phyloP scores from a whole-genome alignment of 306 rosid species.

The Arachis stenosperma region DNA sequence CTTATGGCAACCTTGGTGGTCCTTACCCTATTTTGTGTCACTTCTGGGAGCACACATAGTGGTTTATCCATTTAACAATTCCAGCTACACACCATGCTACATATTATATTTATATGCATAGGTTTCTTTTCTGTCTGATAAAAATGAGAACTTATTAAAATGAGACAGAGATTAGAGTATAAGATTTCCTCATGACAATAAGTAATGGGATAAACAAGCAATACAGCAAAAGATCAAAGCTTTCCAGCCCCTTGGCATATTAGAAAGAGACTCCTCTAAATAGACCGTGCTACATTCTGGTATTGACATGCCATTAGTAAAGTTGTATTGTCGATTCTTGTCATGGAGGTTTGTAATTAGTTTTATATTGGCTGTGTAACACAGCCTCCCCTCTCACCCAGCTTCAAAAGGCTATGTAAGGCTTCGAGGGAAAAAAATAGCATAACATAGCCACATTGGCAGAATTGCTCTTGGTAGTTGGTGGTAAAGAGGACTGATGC shows the following conservation, averaged over 20 bases:
- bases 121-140: too few species aligned
- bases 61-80: neutral
- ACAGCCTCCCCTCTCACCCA: neutral
- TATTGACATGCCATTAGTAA: neutral
- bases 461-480: neutral
- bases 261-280: too few species aligned
- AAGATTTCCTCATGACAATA: too few species aligned
- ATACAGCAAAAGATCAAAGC: too few species aligned
- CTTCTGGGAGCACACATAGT: neutral
- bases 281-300: neutral
- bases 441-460: neutral
- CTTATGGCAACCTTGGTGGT: neutral
- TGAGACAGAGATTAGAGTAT: too few species aligned
- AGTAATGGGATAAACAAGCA: too few species aligned
- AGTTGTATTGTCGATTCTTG: slow-evolving; percentile 16
- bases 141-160: too few species aligned
- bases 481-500: slow-evolving; percentile 14
- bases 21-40: slow-evolving; percentile 25
- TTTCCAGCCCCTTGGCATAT: too few species aligned
- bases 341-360: neutral
- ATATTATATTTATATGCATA: too few species aligned
- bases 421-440: neutral
- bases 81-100: too few species aligned
- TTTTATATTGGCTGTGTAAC: slow-evolving; percentile 2
- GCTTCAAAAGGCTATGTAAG: neutral